Conservation (phyloP, 2,329 filamentous ascomycete genomes). For the Leptodontidium sp. region DNA sequence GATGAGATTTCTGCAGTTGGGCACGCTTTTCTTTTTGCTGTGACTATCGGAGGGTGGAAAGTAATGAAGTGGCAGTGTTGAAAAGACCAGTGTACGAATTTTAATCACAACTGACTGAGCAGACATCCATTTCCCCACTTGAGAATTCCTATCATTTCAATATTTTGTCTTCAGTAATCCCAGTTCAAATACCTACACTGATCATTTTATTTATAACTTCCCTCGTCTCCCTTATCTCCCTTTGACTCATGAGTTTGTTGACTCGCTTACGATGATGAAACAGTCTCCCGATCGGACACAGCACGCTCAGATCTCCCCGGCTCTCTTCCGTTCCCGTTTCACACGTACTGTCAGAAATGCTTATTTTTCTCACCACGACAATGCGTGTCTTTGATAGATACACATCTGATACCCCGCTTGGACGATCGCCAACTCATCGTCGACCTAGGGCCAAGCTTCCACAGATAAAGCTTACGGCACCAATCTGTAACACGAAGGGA, state of each 20-base stretch:
- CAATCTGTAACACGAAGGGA: slow-evolving; percentile 3
- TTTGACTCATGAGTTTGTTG: background rate
- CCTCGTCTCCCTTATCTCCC: background rate
- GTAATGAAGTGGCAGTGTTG: background rate
- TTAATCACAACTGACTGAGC: too few relatives aligned
- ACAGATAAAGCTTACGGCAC: background rate
- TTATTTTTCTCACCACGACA: background rate
- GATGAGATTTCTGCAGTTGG: too few relatives aligned
- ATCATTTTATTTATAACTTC: background rate
- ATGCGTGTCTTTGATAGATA: background rate
- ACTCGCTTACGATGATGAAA: slow-evolving; percentile 8
- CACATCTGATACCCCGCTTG: slow-evolving; percentile 10
- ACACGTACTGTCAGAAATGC: background rate
- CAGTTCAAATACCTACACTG: too few relatives aligned
- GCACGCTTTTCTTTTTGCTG: too few relatives aligned
- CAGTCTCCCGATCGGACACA: background rate
- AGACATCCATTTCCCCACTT: too few relatives aligned
- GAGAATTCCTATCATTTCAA: too few relatives aligned
- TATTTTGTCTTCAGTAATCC: too few relatives aligned
- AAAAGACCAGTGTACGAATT: too few relatives aligned
- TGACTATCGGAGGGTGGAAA: too few relatives aligned
- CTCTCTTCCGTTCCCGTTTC: background rate
- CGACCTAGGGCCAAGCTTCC: slow-evolving; percentile 2
- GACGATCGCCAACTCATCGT: background rate
- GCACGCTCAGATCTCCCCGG: slow-evolving; percentile 9